These are phyloP conservation scores for Climacium dendroides DNA, from an alignment of 225 moss, liverwort and hornwort species.

Conservation along the genomic window DNA sequence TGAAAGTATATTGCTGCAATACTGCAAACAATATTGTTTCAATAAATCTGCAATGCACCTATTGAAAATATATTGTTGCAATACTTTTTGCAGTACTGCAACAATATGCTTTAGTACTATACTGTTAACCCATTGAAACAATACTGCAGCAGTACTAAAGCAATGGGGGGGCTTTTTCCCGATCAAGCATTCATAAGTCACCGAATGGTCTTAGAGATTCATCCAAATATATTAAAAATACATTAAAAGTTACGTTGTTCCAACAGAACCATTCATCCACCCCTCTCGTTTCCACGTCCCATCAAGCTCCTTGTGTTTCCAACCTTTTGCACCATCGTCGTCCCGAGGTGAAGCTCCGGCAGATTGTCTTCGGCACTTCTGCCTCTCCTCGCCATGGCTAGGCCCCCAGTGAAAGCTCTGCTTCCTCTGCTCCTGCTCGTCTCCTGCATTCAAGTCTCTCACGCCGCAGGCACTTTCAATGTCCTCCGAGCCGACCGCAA, in stretches of 20 bases:
- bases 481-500: constrained; percentile 25
- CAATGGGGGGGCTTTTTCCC: too few relatives aligned
- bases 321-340: not conserved
- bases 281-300: not conserved
- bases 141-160: too few relatives aligned
- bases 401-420: not conserved
- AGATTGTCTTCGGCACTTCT: not conserved
- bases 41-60: too few relatives aligned
- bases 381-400: constrained; percentile 7
- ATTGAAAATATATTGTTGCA: too few relatives aligned
- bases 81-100: too few relatives aligned
- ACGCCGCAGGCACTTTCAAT: not conserved
- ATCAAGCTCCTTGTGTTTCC: not conserved
- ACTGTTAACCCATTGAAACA: too few relatives aligned
- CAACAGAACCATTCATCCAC: not conserved
- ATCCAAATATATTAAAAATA: not conserved
- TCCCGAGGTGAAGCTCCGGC: not conserved
- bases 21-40: too few relatives aligned
- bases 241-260: not conserved
- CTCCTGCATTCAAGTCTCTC: not conserved
- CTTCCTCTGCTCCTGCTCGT: not conserved
- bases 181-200: too few relatives aligned
- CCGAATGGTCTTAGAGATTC: too few relatives aligned
- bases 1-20: too few relatives aligned
- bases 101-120: too few relatives aligned